Evolutionary conservation across 2,329 filamentous ascomycete species (phyloP).

Genomic region (Ceratocystis destructans): DNA sequence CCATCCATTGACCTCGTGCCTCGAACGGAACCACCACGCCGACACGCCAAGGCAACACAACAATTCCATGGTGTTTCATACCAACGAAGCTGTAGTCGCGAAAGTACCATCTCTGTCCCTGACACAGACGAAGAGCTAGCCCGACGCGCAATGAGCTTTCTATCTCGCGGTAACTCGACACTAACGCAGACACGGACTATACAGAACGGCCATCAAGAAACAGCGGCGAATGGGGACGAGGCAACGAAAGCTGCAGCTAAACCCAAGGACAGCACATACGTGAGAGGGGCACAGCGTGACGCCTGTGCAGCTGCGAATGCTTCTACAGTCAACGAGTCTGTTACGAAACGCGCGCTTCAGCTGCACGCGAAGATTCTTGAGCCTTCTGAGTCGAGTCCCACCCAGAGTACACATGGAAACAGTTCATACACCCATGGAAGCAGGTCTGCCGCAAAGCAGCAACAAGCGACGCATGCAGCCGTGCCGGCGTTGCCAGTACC

Average conservation of each 20-base stretch:
- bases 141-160: constrained; percentile 33
- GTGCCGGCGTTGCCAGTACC: neutral
- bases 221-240: neutral
- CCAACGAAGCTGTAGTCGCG: constrained; percentile 46
- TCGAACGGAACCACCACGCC: constrained; percentile 42
- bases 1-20: constrained; percentile 50
- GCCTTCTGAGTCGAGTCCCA: neutral
- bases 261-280: neutral
- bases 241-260: neutral
- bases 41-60: constrained; percentile 26
- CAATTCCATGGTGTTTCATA: constrained; percentile 26
- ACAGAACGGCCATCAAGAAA: neutral
- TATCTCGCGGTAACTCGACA: constrained; percentile 8
- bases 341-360: constrained; percentile 6
- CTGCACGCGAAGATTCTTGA: constrained; percentile 10
- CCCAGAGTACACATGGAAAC: neutral
- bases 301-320: constrained; percentile 38
- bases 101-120: constrained; percentile 64
- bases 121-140: constrained; percentile 43
- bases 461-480: no score
- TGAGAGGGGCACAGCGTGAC: constrained; percentile 40
- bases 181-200: constrained; percentile 26
- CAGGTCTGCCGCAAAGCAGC: no score
- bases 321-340: neutral
- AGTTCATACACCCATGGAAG: no score